Percentiles rank a stretch among this genome's conserved stretches.
These are phyloP conservation scores for Gloeopeniophorella convolvens DNA, from an alignment of 768 basidiomycete species.

Conservation along the genomic window DNA sequence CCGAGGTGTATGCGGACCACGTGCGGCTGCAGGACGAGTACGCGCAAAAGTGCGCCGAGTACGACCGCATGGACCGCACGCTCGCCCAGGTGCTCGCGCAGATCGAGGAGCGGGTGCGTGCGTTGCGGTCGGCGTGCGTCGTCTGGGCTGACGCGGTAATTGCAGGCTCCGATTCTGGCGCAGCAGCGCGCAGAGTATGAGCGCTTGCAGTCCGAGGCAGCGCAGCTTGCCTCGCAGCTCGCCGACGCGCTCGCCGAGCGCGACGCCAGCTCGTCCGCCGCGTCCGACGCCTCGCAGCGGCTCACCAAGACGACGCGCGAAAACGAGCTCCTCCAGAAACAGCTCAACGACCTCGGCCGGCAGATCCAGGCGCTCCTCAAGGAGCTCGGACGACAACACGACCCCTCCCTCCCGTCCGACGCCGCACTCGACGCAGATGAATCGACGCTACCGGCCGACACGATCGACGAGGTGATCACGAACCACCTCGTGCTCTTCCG, in stretches of 20 bases:
- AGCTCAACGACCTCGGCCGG: constrained; percentile 25
- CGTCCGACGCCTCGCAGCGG: constrained; percentile 43
- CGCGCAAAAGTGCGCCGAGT: constrained; percentile 71
- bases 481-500: constrained; percentile 85
- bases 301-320: constrained; percentile 19
- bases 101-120: constrained; percentile 80
- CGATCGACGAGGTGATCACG: constrained; percentile 77
- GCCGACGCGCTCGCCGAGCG: constrained; percentile 69
- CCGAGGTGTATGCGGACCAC: constrained; percentile 90
- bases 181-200: constrained; percentile 90
- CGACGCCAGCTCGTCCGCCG: constrained; percentile 50
- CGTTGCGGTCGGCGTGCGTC: constrained; percentile 4
- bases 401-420: constrained; percentile 74
- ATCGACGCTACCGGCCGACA: constrained; percentile 40
- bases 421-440: constrained; percentile 46
- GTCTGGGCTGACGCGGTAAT: not conserved
- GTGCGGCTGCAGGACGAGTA: constrained; percentile 81
- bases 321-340: constrained; percentile 17
- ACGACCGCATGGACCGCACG: constrained; percentile 76
- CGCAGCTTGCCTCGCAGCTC: constrained; percentile 76
- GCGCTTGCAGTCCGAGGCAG: constrained; percentile 70
- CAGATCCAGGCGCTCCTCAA: constrained; percentile 79
- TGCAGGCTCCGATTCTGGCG: constrained; percentile 88
- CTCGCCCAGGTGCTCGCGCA: constrained; percentile 76
- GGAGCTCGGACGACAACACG: constrained; percentile 74